Base-by-base conservation (phyloP, 1,284 basidiomycete genomes). In the Malassezia globosa region DNA sequence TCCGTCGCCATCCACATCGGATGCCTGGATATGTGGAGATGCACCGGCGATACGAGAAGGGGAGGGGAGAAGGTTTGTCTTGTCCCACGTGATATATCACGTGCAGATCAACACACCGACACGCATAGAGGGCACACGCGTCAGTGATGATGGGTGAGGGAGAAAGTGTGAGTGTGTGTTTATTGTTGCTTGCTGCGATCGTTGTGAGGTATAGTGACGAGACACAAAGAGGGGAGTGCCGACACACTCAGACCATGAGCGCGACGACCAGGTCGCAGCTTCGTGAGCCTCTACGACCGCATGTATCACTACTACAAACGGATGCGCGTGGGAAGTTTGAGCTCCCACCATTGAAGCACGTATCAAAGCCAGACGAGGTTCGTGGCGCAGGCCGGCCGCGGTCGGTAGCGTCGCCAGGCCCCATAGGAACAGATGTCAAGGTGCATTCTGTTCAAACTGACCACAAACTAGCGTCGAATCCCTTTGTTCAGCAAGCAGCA, bases 261-360 rank as follows among this genome's bases (percentile, higher is more conserved):
- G 43, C 34, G 27, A 35, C 42, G 34, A 22, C 11, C 7, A 41
- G 42, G 26, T 7, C 42, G 23, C 31, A 36, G 43, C 49, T 51
- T 42, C 49, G 49, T 42, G 49, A 51, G 39, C 46, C 46, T 38
- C 29, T 48, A 18, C 37, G 38, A 24, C 27, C 23, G 24, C 26
- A 38, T 24, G 37, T 6, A 14, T n/a, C 45, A 26, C 11, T 16
- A 16, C 29, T 2, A 16, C 37, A 27, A 31, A 39, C 25, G 4
- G 14, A 14, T 8, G 14, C 19, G 27, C 31, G 24, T 5, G 35
- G 42, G 24, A 39, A 23, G 19, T 22, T 25, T 14, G 19, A 39
- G 37, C 22, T 7, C 7, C 14, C 37, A 1, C 10, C 37, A 11
- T 19, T 39, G 19, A 22, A 23, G 37, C 21, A 19, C 13, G 21